Evolutionary conservation across 140 eudicot species (phyloP), one percentile per base, ranked within the genome.

Genomic region (Flaveria floridana): DNA sequence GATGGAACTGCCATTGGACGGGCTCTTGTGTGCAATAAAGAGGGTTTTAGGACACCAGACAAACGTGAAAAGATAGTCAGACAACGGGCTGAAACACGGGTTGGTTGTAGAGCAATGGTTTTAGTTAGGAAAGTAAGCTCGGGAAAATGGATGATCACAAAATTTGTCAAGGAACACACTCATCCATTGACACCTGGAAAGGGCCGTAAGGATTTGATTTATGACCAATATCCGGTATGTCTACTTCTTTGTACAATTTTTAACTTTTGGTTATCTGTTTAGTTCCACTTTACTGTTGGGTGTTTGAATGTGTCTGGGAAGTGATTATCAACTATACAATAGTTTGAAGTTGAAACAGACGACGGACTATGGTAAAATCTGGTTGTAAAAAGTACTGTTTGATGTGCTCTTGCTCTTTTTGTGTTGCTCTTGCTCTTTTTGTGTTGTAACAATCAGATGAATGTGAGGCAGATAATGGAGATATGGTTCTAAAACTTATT

Each of bases 51-150:
- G 52, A 82, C 85, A 84, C 88, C 95, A 2, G 97, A 88, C 76
- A 90, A 86, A 72, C 95, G 97, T 28, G 97, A 90, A 52, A 90
- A 90, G 52, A 78, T 90, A 65, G 88, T 90, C 20, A 19, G 97
- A 78, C 97, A 88, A 83, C 86, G 97, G 81, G 90, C 88, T 1
- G 97, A 90, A 83, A 90, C 97, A 11, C 76, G 97, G 84, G 97
- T 90, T 52, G 97, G 97, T 37, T 90, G 97, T 80, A 86, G 92
- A 79, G 97, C 97, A 7, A 90, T 90, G 97, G 80, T 90, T 73
- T 86, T 90, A 70, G 92, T 90, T 65, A 88, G 97, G 77, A 90
- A 90, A 81, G 83, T 85, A 47, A 84, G 86, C 42, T 88, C 88
- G 0, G 97, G 95, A 18, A 90, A 86, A 83, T 90, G 97, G 97